Evolutionary conservation across 2,329 filamentous ascomycete genomes (phyloP).

Genomic region (Fusarium paranaense): DNA sequence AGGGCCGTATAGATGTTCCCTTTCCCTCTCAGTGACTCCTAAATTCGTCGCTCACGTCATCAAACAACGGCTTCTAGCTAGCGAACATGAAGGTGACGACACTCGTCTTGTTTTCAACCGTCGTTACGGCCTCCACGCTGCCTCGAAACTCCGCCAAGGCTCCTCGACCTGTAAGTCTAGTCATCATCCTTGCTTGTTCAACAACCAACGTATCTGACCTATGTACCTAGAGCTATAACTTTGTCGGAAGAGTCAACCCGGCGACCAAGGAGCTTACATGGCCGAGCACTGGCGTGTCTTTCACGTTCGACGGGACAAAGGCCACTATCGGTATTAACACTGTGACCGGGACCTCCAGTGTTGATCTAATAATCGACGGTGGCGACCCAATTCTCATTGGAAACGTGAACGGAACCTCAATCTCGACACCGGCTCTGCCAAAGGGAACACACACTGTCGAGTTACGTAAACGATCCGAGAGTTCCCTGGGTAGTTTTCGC

Average conservation of each 20-base stretch:
- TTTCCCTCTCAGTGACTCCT: background rate
- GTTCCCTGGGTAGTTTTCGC: constrained; percentile 15
- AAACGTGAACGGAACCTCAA: constrained; percentile 13
- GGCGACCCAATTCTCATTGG: constrained; percentile 18
- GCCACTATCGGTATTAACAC: constrained; percentile 48
- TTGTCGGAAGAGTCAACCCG: constrained; percentile 56
- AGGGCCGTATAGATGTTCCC: background rate
- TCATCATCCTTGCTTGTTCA: too few species aligned
- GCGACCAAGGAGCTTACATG: constrained; percentile 57
- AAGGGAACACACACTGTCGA: constrained; percentile 30
- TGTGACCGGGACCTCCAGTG: constrained; percentile 20
- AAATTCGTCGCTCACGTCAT: background rate
- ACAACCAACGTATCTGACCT: background rate
- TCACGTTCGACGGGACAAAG: constrained; percentile 54
- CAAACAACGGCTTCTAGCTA: background rate
- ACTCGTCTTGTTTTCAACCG: constrained; percentile 1
- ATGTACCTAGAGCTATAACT: constrained; percentile 22
- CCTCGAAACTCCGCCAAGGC: background rate
- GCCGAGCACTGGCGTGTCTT: constrained; percentile 56
- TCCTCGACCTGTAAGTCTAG: background rate
- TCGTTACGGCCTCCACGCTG: constrained; percentile 9
- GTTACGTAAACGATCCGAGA: constrained; percentile 30
- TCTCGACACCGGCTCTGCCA: constrained; percentile 7
- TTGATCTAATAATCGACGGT: constrained; percentile 28
- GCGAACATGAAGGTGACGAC: constrained; percentile 16